Base-by-base conservation (phyloP, 768 basidiomycete genomes). In the Kwoniella europaea region DNA sequence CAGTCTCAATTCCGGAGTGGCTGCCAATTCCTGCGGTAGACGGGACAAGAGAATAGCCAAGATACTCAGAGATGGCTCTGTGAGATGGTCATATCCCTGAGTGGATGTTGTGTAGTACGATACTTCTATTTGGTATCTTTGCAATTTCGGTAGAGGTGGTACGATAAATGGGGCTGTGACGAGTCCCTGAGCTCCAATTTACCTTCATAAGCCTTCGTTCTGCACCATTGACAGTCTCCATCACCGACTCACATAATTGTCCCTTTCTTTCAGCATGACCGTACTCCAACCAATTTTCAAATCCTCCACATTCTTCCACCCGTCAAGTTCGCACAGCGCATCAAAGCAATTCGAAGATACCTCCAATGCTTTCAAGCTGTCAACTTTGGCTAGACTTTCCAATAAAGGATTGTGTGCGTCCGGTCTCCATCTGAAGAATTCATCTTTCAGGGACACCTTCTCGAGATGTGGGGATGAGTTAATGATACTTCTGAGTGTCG, bases 261-360 rank as follows among this genome's bases (percentile, higher is more conserved):
- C 56, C 52, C 44, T 44, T 18, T 22, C 4, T 57, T 22, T 52
- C 52, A 59, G 44, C 35, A 16, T 64, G 54, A 56, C 43, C 41
- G 46, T 63, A 44, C 66, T 65, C 71, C 71, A 72, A 12, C 50
- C 27, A 43, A 72, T 41, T n/a, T 52, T 59, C 6, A 72, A n/a
- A 12, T 63, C 46, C 18, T 65, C 67, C 1, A 72, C 20, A 3
- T 5, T 44, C 24, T 59, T 55, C 43, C 62, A 69, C 20, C 65
- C 71, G 4, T 52, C 54, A 4, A 63, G 20, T 7, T 50, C 13
- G 16, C 41, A 35, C 7, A 72, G 57, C 27, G 50, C 44, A 10
- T 57, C 46, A 22, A 68, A 69, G 20, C 60, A 41, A 27, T 35
- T 44, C 7, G 54, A 67, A 56, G 71, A 68, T 42, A 58, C 52